Evolutionary conservation across 139 green algal genomes (phyloP).

Genomic region (Marvania coccoides): DNA sequence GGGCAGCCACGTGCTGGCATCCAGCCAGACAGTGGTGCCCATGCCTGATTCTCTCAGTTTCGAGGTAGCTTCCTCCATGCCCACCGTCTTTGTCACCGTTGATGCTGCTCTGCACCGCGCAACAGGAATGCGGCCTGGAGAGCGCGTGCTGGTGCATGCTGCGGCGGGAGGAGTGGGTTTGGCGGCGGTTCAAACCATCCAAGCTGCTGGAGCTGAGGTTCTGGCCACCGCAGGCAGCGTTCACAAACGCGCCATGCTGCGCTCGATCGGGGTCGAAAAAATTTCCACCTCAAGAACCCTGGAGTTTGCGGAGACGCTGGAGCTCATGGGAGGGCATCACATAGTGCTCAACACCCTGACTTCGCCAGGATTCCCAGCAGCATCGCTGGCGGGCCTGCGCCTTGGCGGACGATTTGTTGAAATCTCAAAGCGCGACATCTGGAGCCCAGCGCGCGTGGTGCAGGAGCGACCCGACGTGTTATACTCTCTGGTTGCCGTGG

Average conservation of each 20-base stretch:
- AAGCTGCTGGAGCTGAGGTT: slow-evolving; percentile 21
- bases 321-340: not conserved
- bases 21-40: slow-evolving; percentile 45
- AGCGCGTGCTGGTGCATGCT: slow-evolving; percentile 61
- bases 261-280: slow-evolving; percentile 31
- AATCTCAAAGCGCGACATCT: slow-evolving; percentile 89
- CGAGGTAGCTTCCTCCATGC: slow-evolving; percentile 64
- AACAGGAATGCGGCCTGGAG: not conserved
- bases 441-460: slow-evolving; percentile 39
- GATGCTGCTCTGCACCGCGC: slow-evolving; percentile 15
- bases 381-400: slow-evolving; percentile 48
- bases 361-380: slow-evolving; percentile 77
- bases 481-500: slow-evolving; percentile 71
- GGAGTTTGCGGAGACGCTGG: slow-evolving; percentile 27
- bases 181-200: slow-evolving; percentile 53
- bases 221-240: slow-evolving; percentile 49
- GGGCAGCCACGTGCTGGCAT: slow-evolving; percentile 53
- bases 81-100: slow-evolving; percentile 77
- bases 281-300: slow-evolving; percentile 51
- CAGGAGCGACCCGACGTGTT: slow-evolving; percentile 69
- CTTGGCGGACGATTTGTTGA: slow-evolving; percentile 62
- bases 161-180: slow-evolving; percentile 73
- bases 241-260: slow-evolving; percentile 52
- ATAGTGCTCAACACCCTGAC: slow-evolving; percentile 80
- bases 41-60: slow-evolving; percentile 49